A percentile compares a stretch with the other conserved stretches of the same genome.
Evolutionary conservation across 2,329 filamentous ascomycete species (phyloP).

Genomic region (Penicillium sp.): DNA sequence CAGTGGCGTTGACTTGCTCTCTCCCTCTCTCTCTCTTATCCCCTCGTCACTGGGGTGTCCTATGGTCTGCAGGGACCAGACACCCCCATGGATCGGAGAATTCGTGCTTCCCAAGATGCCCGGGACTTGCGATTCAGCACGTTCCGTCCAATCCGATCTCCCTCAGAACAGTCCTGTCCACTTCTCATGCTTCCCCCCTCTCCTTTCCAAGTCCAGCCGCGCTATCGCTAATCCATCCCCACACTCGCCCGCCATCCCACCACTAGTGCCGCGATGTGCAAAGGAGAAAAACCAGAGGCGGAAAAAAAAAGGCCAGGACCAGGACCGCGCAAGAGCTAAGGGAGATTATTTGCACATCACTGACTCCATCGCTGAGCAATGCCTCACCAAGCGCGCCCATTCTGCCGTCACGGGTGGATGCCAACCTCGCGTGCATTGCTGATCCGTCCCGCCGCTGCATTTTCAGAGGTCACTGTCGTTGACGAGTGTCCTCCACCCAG

Average conservation of each 20-base stretch:
- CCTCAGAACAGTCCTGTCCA: not conserved
- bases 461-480: not conserved
- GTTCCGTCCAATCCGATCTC: not conserved
- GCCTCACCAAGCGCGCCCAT: not conserved
- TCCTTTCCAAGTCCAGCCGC: constrained; percentile 7
- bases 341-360: constrained; percentile 22
- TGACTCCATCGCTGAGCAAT: not conserved
- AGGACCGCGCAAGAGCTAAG: constrained; percentile 8
- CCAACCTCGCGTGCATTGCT: constrained; percentile 5
- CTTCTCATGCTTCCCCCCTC: not conserved
- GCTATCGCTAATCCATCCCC: constrained; percentile 15
- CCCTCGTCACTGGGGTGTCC: not conserved
- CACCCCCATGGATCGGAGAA: not conserved
- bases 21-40: not conserved
- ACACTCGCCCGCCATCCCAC: constrained; percentile 10
- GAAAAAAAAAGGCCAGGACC: no score
- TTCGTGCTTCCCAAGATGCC: not conserved
- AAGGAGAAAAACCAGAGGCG: not conserved
- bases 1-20: not conserved
- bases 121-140: not conserved
- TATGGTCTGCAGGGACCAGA: not conserved
- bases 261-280: constrained; percentile 8
- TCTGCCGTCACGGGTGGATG: constrained; percentile 7
- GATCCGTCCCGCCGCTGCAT: not conserved
- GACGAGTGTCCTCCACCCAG: not conserved